Base-by-base conservation (phyloP, 768 basidiomycete genomes). In the Hygrophorus russula region DNA sequence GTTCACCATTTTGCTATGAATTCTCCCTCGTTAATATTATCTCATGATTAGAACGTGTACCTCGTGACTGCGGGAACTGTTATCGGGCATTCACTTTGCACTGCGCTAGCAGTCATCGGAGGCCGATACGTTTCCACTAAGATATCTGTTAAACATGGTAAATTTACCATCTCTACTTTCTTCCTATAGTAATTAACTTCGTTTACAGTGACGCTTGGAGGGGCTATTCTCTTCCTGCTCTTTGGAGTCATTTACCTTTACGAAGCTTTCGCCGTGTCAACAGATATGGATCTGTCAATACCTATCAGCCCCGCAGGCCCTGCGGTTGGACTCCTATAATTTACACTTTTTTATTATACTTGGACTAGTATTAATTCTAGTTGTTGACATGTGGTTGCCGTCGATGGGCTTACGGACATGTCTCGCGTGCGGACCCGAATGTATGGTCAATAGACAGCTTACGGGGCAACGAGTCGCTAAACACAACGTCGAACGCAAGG, bases 131-230 rank as follows among this genome's bases (percentile, higher is more conserved):
- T 97, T 24, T 91, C 92, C 0, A 93, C 85, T 2, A 92, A 90
- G 65, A 88, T 99, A 49, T 92, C 89, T 13, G 87, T 96, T 37
- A 97, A 94, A 61, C 83, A 92, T 57, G 85, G 91, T 93, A 44
- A 47, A 84, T 65, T 38, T 31, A 35, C 32, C 37, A 11, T 18
- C 36, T 31, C 28, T 30, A 56, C 31, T 49, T 42, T 31, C 27
- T 19, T 10, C 29, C n/a, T 14, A 19, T 20, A 6, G 15, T 15
- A 40, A 0, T 36, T 13, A 34, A 20, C 20, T 34, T 19, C n/a
- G 20, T 33, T 34, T 18, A 18, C n/a, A 92, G 89, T 93, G 32
- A 92, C 91, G 0, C 68, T 86, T 19, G 78, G 81, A 37, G 90
- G 88, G n/a, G 77, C 87, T 0, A 59, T 67, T 4, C 75, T 93